Conservation (phyloP, 1,284 basidiomycete genomes). For the Paramarasmius palmivorus region DNA sequence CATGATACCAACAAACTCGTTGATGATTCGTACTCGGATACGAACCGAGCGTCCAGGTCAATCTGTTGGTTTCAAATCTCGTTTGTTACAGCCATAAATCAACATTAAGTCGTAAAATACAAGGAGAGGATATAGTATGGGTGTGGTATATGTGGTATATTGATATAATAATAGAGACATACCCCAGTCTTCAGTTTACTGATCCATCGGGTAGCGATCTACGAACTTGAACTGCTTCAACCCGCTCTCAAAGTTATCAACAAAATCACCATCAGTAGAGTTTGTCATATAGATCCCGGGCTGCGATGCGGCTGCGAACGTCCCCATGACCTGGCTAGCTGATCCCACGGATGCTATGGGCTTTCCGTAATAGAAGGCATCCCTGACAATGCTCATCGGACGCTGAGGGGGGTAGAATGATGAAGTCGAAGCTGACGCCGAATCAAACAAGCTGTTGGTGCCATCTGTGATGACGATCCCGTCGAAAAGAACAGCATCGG, state of each 20-base stretch:
- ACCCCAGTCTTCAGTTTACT: too few species aligned
- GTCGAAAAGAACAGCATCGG: conserved; percentile 10
- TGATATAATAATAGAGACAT: too few species aligned
- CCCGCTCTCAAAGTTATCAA: conserved; percentile 5
- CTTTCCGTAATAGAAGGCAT: conserved; percentile 11
- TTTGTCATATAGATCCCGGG: neutral
- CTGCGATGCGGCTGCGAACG: neutral
- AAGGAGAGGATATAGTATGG: too few species aligned
- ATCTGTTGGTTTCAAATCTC: too few species aligned
- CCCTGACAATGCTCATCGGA: conserved; percentile 7
- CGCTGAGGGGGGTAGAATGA: conserved; percentile 7
- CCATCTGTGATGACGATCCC: conserved; percentile 8
- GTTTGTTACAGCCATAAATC: too few species aligned
- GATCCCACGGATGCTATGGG: conserved; percentile 1
- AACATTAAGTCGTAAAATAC: too few species aligned
- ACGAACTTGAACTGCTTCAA: conserved; percentile 13
- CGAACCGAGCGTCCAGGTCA: too few species aligned
- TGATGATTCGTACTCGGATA: too few species aligned
- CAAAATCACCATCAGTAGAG: neutral
- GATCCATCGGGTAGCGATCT: conserved; percentile 9
- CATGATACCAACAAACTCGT: too few species aligned
- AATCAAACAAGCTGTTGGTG: conserved; percentile 2
- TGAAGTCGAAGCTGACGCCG: neutral
- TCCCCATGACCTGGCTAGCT: neutral
- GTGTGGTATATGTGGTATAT: too few species aligned